Evolutionary conservation across 2,329 filamentous ascomycete species (phyloP).

Genomic region (Aureobasidium vineae): DNA sequence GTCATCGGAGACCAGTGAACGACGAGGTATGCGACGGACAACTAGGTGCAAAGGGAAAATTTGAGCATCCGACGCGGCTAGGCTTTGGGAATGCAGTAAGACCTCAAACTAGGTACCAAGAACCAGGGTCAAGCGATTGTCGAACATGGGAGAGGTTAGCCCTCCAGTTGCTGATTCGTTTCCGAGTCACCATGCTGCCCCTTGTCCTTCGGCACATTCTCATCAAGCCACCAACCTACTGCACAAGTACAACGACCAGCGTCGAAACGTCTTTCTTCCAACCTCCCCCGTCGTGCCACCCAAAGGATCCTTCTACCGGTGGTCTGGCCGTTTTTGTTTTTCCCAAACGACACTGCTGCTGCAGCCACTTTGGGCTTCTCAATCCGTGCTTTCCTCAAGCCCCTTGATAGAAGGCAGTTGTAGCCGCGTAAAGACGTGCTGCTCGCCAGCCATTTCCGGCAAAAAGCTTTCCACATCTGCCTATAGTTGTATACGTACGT

Average conservation of each 20-base stretch:
- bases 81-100: conserved; percentile 2
- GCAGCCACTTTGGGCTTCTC: neutral
- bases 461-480: neutral
- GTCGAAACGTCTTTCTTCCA: conserved; percentile 8
- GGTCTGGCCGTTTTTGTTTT: conserved; percentile 7
- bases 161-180: neutral
- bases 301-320: neutral
- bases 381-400: neutral
- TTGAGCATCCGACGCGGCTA: neutral
- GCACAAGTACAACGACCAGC: conserved; percentile 1
- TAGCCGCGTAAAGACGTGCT: neutral
- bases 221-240: conserved; percentile 16
- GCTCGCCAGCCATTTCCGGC: neutral
- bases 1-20: neutral
- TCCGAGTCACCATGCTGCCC: neutral
- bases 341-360: neutral
- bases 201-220: conserved; percentile 14
- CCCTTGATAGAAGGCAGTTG: neutral
- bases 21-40: neutral
- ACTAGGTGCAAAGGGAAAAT: neutral
- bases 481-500: neutral
- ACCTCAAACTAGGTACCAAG: neutral
- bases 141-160: neutral
- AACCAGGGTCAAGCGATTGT: conserved; percentile 4
- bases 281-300: conserved; percentile 10